Evolutionary conservation across 1,284 basidiomycete genomes (phyloP), one percentile per base, ranked within the genome.

Genomic region (Apiotrichum laibachii): DNA sequence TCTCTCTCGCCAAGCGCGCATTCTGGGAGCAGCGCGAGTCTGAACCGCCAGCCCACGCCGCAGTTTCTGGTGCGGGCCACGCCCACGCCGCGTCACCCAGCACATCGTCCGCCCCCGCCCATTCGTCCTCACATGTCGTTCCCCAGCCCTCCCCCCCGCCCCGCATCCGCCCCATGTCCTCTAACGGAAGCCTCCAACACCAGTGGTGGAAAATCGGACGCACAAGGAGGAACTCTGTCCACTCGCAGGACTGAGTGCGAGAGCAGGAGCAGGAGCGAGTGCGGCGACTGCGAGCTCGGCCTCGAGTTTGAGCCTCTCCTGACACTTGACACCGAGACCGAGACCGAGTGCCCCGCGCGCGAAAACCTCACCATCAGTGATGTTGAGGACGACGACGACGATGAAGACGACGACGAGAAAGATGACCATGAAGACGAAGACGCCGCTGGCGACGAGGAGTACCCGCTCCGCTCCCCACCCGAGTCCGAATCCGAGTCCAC

Each of bases 241-340:
- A 50, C 19, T 50, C 49, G 7, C 49, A 50, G 37, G 49, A 50
- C 37, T 50, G 49, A 50, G 47, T 16, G n/a, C 40, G 40, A 16
- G 40, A 4, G 26, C 26, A 7, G n/a, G n/a, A n/a, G n/a, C n/a
- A n/a, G n/a, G n/a, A n/a, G 26, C 26, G 26, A 31, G 26, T 7
- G 26, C 26, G 26, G 26, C 26, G 7, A 31, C 4, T 31, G 26
- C 26, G 26, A 3, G 26, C 26, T 31, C 26, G 26, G 26, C 26
- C 26, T 31, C 26, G 26, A 31, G 26, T 31, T 31, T 31, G 26
- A 31, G 26, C 26, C 26, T 31, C 26, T 31, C 4, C 26, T n/a
- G 26, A 31, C 26, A 31, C 4, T 7, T 31, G 26, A 31, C 4
- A 31, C 26, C 26, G 26, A 7, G 26, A 7, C 26, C 7, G 26